phyloP scores from a whole-genome alignment of 2,329 filamentous ascomycete species.

The Rhinocladiella similis region DNA sequence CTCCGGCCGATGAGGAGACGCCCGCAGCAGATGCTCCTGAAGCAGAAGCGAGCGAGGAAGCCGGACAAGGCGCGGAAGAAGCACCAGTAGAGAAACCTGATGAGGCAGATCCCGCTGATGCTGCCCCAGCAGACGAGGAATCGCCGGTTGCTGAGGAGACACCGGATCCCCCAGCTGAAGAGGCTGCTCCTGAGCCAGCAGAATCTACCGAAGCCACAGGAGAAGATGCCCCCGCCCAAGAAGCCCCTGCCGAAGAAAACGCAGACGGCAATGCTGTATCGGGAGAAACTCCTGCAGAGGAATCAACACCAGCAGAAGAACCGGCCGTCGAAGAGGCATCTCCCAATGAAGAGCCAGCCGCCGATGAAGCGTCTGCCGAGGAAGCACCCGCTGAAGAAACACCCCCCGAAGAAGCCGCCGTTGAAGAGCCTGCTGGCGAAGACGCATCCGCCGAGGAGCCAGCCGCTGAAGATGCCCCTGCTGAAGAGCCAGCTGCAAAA shows the following conservation, averaged over 20 bases:
- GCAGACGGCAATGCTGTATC: slow-evolving; percentile 1
- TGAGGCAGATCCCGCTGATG: not conserved
- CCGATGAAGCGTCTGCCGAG: slow-evolving; percentile 12
- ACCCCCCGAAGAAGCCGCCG: slow-evolving; percentile 10
- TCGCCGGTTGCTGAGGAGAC: not conserved
- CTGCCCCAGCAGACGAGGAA: not conserved
- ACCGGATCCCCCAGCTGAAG: not conserved
- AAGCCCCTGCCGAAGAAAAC: not conserved
- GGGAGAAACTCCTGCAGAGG: slow-evolving; percentile 2
- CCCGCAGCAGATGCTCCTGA: not conserved
- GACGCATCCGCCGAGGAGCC: slow-evolving; percentile 5
- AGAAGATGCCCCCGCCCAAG: slow-evolving; percentile 1
- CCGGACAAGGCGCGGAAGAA: not conserved
- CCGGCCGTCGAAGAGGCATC: slow-evolving; percentile 12
- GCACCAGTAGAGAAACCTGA: not conserved
- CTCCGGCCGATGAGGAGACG: not conserved
- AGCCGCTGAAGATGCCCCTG: slow-evolving; percentile 7
- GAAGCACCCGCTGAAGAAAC: slow-evolving; percentile 11
- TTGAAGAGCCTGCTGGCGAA: slow-evolving; percentile 15
- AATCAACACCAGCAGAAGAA: slow-evolving; percentile 1
- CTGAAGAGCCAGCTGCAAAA: slow-evolving; percentile 16
- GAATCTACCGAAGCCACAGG: not conserved
- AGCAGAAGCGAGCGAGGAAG: not conserved
- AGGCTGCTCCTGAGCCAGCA: not conserved
- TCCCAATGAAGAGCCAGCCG: slow-evolving; percentile 17